These are phyloP conservation scores for Phytophthora nicotianae DNA, from an alignment of 352 stramenopile genomes.

Conservation along the genomic window DNA sequence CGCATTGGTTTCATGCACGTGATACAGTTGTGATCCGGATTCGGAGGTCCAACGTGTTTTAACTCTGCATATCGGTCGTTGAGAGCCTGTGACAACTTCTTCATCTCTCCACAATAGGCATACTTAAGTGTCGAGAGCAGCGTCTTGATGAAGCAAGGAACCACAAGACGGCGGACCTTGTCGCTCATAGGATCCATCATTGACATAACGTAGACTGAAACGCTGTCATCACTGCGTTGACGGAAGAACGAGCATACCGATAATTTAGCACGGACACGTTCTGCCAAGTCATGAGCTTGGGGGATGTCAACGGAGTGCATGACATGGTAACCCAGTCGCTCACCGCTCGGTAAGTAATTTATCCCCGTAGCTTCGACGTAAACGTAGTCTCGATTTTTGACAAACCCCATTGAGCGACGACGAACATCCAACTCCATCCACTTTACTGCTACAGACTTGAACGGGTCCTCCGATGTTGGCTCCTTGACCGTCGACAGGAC, in stretches of 20 bases:
- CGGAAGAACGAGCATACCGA: slow-evolving; percentile 55
- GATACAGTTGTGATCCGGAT: slow-evolving; percentile 27
- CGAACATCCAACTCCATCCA: slow-evolving; percentile 45
- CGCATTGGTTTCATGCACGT: slow-evolving; percentile 31
- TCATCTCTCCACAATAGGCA: slow-evolving; percentile 35
- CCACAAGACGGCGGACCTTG: slow-evolving; percentile 17
- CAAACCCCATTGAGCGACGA: slow-evolving; percentile 25
- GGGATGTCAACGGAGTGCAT: slow-evolving; percentile 49
- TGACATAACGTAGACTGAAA: slow-evolving; percentile 50
- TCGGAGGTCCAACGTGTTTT: slow-evolving; percentile 15
- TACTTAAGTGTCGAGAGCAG: slow-evolving; percentile 35
- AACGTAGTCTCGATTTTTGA: slow-evolving; percentile 64
- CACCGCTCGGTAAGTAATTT: slow-evolving; percentile 10
- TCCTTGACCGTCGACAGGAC: slow-evolving; percentile 50
- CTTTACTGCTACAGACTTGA: slow-evolving; percentile 43
- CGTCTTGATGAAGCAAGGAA: slow-evolving; percentile 31
- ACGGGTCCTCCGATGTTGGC: slow-evolving; percentile 53
- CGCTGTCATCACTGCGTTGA: slow-evolving; percentile 15
- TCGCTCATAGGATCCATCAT: slow-evolving; percentile 38
- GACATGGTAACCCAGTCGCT: slow-evolving; percentile 39
- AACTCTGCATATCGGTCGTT: slow-evolving; percentile 30
- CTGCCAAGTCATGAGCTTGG: slow-evolving; percentile 43
- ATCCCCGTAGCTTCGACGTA: slow-evolving; percentile 59
- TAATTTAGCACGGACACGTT: slow-evolving; percentile 43
- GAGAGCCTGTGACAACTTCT: slow-evolving; percentile 33